A percentile compares a stretch with the other conserved stretches of the same genome.
phyloP scores from a whole-genome alignment of 1,284 basidiomycete genomes.

The Melampsora americana region DNA sequence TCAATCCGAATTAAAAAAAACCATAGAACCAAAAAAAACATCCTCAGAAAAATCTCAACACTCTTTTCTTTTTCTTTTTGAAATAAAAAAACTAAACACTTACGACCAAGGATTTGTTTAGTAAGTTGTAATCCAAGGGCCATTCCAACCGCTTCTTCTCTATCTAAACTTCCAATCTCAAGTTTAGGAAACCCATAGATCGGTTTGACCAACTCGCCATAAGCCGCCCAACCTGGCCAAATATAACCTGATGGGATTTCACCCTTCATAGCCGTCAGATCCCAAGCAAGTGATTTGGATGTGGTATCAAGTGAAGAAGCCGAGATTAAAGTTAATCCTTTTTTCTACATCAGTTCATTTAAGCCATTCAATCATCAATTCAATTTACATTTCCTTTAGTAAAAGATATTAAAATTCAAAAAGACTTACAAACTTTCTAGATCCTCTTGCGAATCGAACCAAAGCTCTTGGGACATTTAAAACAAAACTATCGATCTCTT shows the following conservation, averaged over 20 bases:
- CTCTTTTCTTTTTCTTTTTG: neutral
- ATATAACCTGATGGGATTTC: neutral
- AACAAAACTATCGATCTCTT: conserved; percentile 32
- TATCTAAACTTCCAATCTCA: conserved; percentile 16
- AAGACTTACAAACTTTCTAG: conserved; percentile 8
- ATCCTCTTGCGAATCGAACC: conserved; percentile 25
- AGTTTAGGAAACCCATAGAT: conserved; percentile 13
- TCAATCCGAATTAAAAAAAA: neutral
- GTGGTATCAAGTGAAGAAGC: conserved; percentile 13
- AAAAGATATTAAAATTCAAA: neutral
- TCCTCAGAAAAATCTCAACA: neutral
- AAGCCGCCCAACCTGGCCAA: conserved; percentile 37
- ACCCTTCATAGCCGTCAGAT: conserved; percentile 3
- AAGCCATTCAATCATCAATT: neutral
- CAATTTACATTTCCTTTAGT: neutral
- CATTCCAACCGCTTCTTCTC: conserved; percentile 25
- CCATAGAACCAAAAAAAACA: neutral
- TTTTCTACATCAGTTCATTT: conserved; percentile 8
- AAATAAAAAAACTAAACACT: conserved; percentile 11
- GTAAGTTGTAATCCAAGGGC: conserved; percentile 20
- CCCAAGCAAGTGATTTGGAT: conserved; percentile 32
- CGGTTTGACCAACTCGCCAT: conserved; percentile 15
- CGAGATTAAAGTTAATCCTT: conserved; percentile 15
- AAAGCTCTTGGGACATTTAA: conserved; percentile 21
- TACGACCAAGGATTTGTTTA: conserved; percentile 28